phyloP scores from a whole-genome alignment of 768 basidiomycete species.

The Kwoniella pini region DNA sequence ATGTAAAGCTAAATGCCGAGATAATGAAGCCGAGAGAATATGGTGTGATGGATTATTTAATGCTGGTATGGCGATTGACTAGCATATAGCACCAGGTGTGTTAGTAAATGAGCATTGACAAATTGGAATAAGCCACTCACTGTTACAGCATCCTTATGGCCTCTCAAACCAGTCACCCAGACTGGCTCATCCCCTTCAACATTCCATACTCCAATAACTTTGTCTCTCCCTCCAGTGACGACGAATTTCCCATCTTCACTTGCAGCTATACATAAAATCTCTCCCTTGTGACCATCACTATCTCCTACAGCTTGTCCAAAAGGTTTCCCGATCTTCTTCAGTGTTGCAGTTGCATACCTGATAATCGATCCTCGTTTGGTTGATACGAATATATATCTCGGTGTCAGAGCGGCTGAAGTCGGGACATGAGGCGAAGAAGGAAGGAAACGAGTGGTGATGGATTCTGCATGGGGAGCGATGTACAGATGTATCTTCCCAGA shows the following conservation, averaged over 20 bases:
- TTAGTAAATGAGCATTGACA: slow-evolving; percentile 3
- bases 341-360: slow-evolving; percentile 48
- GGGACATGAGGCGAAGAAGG: slow-evolving; percentile 58
- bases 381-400: slow-evolving; percentile 76
- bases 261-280: slow-evolving; percentile 78
- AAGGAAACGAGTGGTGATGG: slow-evolving; percentile 57
- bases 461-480: slow-evolving; percentile 24
- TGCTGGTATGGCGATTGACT: slow-evolving; percentile 72
- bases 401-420: slow-evolving; percentile 76
- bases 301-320: slow-evolving; percentile 57
- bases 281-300: slow-evolving; percentile 80
- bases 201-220: slow-evolving; percentile 83
- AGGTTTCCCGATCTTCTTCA: slow-evolving; percentile 41
- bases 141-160: slow-evolving; percentile 70
- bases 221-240: slow-evolving; percentile 83
- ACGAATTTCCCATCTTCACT: slow-evolving; percentile 82
- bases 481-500: slow-evolving; percentile 46
- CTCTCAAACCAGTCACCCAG: slow-evolving; percentile 80
- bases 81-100: slow-evolving; percentile 58
- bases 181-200: slow-evolving; percentile 59
- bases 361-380: slow-evolving; percentile 89
- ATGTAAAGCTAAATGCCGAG: slow-evolving; percentile 64
- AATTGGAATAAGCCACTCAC: slow-evolving; percentile 58
- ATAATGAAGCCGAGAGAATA: slow-evolving; percentile 80
- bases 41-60: slow-evolving; percentile 63